Evolutionary conservation across 2,329 filamentous ascomycete species (phyloP), one percentile per base, ranked within the genome.

Genomic region (Ophiocordyceps sinensis): DNA sequence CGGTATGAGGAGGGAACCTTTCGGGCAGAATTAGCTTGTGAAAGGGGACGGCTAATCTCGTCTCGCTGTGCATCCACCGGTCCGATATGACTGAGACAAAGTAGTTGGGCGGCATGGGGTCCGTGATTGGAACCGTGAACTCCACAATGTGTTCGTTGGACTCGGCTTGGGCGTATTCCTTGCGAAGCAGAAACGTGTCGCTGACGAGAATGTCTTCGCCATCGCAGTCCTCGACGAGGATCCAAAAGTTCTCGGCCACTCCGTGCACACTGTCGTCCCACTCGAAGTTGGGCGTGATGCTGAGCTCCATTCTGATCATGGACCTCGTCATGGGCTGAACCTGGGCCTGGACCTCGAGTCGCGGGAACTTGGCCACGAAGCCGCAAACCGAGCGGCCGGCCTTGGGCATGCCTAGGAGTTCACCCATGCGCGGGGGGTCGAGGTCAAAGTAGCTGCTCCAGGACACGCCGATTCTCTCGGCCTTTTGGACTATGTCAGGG

Each of bases 31-130:
- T 83, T 26, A 98, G 71, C 59, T 95, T 95, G 58, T 94, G 84
- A 66, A 98, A 96, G 1, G 88, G 89, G 2, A 98, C 82, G 0
- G 89, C 82, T 41, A 98, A 68, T 56, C 88, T 87, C 1, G 88
- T 94, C 64, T 98, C 88, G 1, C 89, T 86, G 57, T 94, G 86
- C 86, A 98, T 95, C 91, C 91, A 98, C 50, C 91, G 75, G 60
- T 98, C 91, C 4, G 89, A 96, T 17, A 95, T 66, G 32, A 98
- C 76, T 0, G 87, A 91, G 53, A 98, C 86, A 64, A 98, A 98
- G 66, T 98, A 98, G 60, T 98, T 94, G 0, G 93, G 91, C 13
- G 91, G 91, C 84, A 96, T 94, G 0, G 93, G 93, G 51, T 98
- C 91, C 1, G 86, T 88, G 50, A 98, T 94, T 1, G 91, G 85